These are phyloP conservation scores for Macadamia integrifolia DNA, from an alignment of 164 flowering plant genomes.

Conservation along the genomic window DNA sequence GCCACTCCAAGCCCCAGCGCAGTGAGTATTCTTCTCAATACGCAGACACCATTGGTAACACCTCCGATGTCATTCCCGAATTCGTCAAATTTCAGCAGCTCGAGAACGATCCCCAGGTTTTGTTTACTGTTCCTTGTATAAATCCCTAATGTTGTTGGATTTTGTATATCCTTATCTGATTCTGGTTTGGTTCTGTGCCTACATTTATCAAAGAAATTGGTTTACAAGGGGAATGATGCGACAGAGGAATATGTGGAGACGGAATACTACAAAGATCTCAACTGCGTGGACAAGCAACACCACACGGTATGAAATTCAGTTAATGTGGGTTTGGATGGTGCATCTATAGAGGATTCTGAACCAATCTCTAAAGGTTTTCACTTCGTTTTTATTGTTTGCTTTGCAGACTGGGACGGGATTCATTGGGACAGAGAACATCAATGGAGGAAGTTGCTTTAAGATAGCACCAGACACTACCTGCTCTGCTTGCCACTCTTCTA, in stretches of 20 bases:
- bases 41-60: constrained; percentile 11
- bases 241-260: constrained; percentile 77
- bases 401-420: constrained; percentile 84
- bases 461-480: constrained; percentile 29
- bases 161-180: background rate
- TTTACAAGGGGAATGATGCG: constrained; percentile 32
- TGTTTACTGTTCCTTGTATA: background rate
- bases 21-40: constrained; percentile 56
- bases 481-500: constrained; percentile 33
- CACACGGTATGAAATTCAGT: constrained; percentile 44
- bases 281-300: constrained; percentile 68
- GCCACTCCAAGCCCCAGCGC: constrained; percentile 77
- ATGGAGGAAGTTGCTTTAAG: constrained; percentile 28
- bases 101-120: constrained; percentile 47
- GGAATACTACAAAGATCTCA: constrained; percentile 81
- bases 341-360: too few species aligned
- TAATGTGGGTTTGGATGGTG: too few species aligned
- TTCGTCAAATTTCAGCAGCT: constrained; percentile 49
- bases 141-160: background rate
- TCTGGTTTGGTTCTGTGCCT: background rate
- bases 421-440: constrained; percentile 47
- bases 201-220: constrained; percentile 41
- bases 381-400: background rate
- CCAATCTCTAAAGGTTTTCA: too few species aligned
- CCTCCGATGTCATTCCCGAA: constrained; percentile 38